Conservation (phyloP, 225 moss, liverwort and hornwort genomes). For the Thuidium tamariscinum region DNA sequence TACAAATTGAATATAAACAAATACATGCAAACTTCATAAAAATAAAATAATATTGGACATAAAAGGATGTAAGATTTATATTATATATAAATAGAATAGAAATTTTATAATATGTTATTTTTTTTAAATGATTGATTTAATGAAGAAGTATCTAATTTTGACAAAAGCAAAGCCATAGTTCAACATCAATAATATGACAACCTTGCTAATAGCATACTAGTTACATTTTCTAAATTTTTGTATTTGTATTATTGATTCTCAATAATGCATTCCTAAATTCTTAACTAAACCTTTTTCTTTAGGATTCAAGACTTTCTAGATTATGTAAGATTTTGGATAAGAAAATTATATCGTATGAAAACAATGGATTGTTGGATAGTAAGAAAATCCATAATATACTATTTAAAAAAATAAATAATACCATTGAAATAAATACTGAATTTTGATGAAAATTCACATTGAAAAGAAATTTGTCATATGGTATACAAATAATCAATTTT, state of each 20-base stretch:
- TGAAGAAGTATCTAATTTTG: too few species aligned
- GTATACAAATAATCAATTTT: neutral
- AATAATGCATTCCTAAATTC: neutral
- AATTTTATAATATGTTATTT: too few species aligned
- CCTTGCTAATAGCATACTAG: neutral
- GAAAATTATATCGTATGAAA: neutral
- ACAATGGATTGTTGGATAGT: neutral
- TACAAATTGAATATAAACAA: neutral
- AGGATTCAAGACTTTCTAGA: neutral
- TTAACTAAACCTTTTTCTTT: neutral
- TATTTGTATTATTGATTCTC: neutral
- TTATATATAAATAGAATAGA: rapidly evolving
- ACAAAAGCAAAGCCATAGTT: neutral
- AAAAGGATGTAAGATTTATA: neutral
- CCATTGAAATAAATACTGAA: rapidly evolving
- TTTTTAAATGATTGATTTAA: rapidly evolving
- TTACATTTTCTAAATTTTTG: neutral
- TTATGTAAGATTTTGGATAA: neutral
- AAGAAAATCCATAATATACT: too few species aligned
- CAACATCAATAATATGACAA: neutral
- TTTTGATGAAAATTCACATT: neutral
- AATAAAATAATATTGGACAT: too few species aligned
- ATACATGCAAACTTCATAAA: too few species aligned
- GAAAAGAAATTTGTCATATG: neutral
- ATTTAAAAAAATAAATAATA: too few species aligned